Evolutionary conservation across 352 stramenopile species (phyloP), one percentile per base, ranked within the genome.

Genomic region (Phytophthora fragariaefolia): DNA sequence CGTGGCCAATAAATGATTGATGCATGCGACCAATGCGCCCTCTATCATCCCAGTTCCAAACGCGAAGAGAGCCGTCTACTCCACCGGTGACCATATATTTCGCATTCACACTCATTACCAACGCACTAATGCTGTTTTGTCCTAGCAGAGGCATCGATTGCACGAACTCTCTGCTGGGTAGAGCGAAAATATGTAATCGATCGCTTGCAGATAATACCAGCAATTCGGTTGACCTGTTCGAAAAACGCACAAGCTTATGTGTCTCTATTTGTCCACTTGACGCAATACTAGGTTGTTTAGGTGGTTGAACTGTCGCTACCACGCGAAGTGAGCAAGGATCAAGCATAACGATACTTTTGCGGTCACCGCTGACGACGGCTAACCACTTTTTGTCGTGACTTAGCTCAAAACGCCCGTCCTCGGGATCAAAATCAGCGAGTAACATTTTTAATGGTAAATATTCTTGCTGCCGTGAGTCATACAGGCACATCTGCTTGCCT

Each of bases 401-500:
- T 23, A 89, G 47, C 8, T 58, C 70, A 36, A 87, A 83, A 0
- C 47, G 59, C 15, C 80, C 79, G 9, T 70, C 58, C 0, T 69
- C 48, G 0, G 47, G 15, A 24, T 74, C 66, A 49, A 87, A 77
- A 10, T 89, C 83, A 0, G 73, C 69, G 6, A 91, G 68, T 23
- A 93, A 46, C 84, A 93, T 91, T 71, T 93, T 93, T 38, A 91
- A 24, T 0, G 82, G 77, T 17, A 79, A 38, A 57, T 90, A 91
- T 17, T 79, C 74, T 60, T 77, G 66, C 17, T 84, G 30, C 24
- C 65, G 27, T 2, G 64, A 66, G 36, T 90, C 81, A 50, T 91
- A 90, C 57, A 92, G 70, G 49, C 86, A 94, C 6, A 94, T 59
- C 28, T 94, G 86, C 26, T 83, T 83, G 1, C 81, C 83, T 7